Conservation (phyloP, 2,329 filamentous ascomycete genomes). For the Colletotrichum sp. region DNA sequence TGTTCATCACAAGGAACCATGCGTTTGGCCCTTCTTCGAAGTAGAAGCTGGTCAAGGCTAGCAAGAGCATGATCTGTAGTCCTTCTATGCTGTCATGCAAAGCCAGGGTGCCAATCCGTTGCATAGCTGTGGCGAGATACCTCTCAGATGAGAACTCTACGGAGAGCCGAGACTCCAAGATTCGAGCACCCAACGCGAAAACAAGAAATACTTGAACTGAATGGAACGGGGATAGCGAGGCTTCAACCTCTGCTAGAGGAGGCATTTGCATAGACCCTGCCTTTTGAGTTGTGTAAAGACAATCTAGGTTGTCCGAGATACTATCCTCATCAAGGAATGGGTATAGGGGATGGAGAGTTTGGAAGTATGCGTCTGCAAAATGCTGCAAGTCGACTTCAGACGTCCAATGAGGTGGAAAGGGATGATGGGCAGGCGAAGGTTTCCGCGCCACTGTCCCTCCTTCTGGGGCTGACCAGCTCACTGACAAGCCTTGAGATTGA, state of each 20-base stretch:
- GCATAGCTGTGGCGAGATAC: constrained; percentile 52
- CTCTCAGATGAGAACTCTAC: constrained; percentile 50
- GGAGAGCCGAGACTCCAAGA: constrained; percentile 47
- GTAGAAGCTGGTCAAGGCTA: constrained; percentile 55
- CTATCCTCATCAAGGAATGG: constrained; percentile 52
- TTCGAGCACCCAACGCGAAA: constrained; percentile 50
- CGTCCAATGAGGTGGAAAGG: not conserved
- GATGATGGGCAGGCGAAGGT: constrained; percentile 13
- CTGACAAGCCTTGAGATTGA: constrained; percentile 19
- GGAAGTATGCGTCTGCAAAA: constrained; percentile 52
- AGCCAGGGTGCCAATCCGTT: constrained; percentile 47
- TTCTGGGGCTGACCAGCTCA: not conserved
- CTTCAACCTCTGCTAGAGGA: constrained; percentile 11
- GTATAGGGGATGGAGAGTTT: constrained; percentile 50
- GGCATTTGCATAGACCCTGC: not conserved
- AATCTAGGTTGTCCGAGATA: constrained; percentile 33
- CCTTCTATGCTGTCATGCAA: constrained; percentile 53
- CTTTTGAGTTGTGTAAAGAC: constrained; percentile 33
- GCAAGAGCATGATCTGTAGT: constrained; percentile 50
- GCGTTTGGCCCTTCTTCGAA: constrained; percentile 52
- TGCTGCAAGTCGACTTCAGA: constrained; percentile 31
- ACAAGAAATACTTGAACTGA: constrained; percentile 59
- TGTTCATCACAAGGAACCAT: constrained; percentile 61
- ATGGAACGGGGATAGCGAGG: constrained; percentile 29
- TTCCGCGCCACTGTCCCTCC: not conserved